These are phyloP conservation scores for Passiflora organensis DNA, from an alignment of 345 rosid species.

Conservation along the genomic window DNA sequence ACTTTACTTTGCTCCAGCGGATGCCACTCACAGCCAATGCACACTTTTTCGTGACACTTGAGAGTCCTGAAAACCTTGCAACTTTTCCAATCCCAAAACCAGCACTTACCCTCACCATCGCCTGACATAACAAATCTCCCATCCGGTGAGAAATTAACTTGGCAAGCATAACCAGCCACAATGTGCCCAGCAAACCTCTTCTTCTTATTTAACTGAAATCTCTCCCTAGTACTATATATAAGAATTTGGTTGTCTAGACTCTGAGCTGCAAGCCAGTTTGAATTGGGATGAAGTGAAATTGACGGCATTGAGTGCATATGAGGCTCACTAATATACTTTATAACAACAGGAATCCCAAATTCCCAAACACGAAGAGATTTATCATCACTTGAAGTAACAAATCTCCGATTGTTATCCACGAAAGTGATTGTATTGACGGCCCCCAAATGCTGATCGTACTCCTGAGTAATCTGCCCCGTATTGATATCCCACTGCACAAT, in stretches of 20 bases:
- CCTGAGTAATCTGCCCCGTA: constrained; percentile 76
- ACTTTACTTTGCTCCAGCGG: constrained; percentile 97
- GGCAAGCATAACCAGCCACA: constrained; percentile 96
- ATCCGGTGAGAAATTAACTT: constrained; percentile 97
- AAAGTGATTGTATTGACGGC: constrained; percentile 92
- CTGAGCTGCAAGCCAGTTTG: constrained; percentile 97
- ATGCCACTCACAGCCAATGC: constrained; percentile 95
- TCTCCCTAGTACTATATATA: constrained; percentile 80
- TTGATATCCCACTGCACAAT: constrained; percentile 99
- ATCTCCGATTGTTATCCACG: constrained; percentile 91
- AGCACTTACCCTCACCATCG: constrained; percentile 98
- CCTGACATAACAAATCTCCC: constrained; percentile 99
- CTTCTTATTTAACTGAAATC: constrained; percentile 96
- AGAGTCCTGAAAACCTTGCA: constrained; percentile 89
- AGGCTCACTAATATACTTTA: constrained; percentile 97
- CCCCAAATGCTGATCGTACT: constrained; percentile 31
- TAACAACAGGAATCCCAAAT: constrained; percentile 94
- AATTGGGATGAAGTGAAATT: constrained; percentile 80
- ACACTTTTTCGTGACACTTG: constrained; percentile 85
- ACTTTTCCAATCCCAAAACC: constrained; percentile 99
- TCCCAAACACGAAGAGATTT: constrained; percentile 99
- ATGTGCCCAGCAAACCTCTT: constrained; percentile 95
- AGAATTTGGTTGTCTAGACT: constrained; percentile 96
- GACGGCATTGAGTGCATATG: constrained; percentile 99
- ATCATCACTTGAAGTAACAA: constrained; percentile 96